Evolutionary conservation across 192 early-diverging fungal species (phyloP), one percentile per base, ranked within the genome.

Genomic region (Funneliformis geosporum): DNA sequence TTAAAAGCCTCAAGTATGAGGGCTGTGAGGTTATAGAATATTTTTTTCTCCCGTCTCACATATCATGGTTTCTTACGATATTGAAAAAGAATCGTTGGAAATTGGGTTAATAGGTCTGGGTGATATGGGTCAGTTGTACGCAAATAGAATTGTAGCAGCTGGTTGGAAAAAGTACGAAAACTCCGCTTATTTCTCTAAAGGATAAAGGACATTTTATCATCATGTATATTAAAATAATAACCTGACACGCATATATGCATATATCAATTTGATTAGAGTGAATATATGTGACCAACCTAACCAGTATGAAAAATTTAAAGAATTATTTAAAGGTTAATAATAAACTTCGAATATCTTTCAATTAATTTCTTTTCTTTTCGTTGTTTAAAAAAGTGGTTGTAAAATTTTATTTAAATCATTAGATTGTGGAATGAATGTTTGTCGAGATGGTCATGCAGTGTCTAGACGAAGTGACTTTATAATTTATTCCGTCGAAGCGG

Each of bases 41-140:
- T 55, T 50, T 55, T 55, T 55, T 21, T 4, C 0, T 6, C 16
- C 6, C 18, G 18, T 6, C 21, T 55, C 50, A 55, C 50, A 6
- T 55, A 55, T 1, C 4, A 55, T 69, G 67, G 11, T 40, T n/a
- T 4, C 38, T 43, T 69, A 33, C 10, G 67, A 43, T n/a, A 5
- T 21, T 42, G 73, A 76, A 65, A 76, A 64, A 65, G 89, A 91
- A 83, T 92, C 79, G 2, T 66, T 91, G 11, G 88, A 96, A 61
- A 86, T 99, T 72, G 97, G 97, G 27, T 92, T 99, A 75, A 97
- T 99, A 70, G 97, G 97, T 39, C 91, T 91, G 81, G 96, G 97
- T 68, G 96, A 95, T 82, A 99, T 99, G 96, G 97, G 96, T 47
- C 87, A 89, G 73, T 90, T 98, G 44, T 99, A 98, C 78, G 96